Percentiles rank a stretch among this genome's conserved stretches.
Evolutionary conservation across 805 yeast species (phyloP).

Genomic region (Metschnikowia kofuensis): DNA sequence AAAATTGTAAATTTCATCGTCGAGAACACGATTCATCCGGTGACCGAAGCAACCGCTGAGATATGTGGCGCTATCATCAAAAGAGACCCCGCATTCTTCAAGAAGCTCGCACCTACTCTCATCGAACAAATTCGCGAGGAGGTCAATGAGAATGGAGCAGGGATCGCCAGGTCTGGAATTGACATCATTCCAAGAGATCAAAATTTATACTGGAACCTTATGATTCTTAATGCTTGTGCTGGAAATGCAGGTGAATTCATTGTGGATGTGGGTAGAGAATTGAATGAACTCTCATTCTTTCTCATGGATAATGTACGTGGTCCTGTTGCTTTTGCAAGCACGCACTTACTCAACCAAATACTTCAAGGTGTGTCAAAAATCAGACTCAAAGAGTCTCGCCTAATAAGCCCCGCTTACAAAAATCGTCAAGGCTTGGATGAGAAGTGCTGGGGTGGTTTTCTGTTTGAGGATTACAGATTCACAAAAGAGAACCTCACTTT

Average conservation of each 20-base stretch:
- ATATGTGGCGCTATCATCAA: slow-evolving; percentile 71
- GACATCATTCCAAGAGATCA: slow-evolving; percentile 79
- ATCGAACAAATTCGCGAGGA: slow-evolving; percentile 59
- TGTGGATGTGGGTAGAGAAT: slow-evolving; percentile 41
- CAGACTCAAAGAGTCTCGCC: slow-evolving; percentile 53
- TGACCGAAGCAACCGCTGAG: slow-evolving; percentile 65
- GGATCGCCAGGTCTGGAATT: slow-evolving; percentile 60
- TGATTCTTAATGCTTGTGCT: slow-evolving; percentile 65
- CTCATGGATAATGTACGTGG: slow-evolving; percentile 55
- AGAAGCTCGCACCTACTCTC: slow-evolving; percentile 43
- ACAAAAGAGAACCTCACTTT: slow-evolving; percentile 48
- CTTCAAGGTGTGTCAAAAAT: slow-evolving; percentile 62
- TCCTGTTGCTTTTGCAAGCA: slow-evolving; percentile 57
- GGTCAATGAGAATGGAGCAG: slow-evolving; percentile 76
- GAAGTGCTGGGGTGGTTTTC: slow-evolving; percentile 74
- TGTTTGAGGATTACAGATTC: slow-evolving; percentile 53
- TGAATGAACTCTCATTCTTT: slow-evolving; percentile 44
- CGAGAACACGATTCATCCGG: slow-evolving; percentile 55
- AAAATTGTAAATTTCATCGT: slow-evolving; percentile 56
- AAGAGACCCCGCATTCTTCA: slow-evolving; percentile 52
- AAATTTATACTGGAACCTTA: slow-evolving; percentile 65
- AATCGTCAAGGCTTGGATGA: slow-evolving; percentile 39
- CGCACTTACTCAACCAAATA: slow-evolving; percentile 65
- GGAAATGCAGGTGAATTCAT: slow-evolving; percentile 62
- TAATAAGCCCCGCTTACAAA: slow-evolving; percentile 47